Percentiles rank a stretch among this genome's conserved stretches.
These are phyloP conservation scores for Dalbergia cultrata DNA, from an alignment of 306 rosid genomes.

Conservation along the genomic window DNA sequence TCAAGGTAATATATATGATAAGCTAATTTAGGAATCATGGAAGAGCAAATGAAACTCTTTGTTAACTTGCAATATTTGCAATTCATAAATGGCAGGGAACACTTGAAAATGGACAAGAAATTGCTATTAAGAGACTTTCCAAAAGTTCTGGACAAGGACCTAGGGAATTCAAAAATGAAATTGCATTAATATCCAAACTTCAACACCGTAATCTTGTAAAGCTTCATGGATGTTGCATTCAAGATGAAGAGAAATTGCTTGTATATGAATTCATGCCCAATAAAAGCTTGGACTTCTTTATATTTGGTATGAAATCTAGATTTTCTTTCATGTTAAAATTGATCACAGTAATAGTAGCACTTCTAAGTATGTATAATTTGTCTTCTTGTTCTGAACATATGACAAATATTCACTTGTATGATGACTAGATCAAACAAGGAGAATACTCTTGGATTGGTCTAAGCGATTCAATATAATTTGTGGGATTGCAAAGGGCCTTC, in stretches of 20 bases:
- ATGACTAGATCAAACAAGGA: constrained; percentile 40
- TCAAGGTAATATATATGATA: constrained; percentile 34
- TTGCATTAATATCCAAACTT: constrained; percentile 47
- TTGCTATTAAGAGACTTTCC: constrained; percentile 60
- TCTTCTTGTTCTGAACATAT: background rate
- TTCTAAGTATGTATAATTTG: background rate
- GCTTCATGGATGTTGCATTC: constrained; percentile 51
- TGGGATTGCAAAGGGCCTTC: constrained; percentile 59
- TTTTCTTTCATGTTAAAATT: background rate
- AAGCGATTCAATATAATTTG: constrained; percentile 54
- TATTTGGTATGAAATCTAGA: constrained; percentile 44
- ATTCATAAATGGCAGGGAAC: constrained; percentile 38
- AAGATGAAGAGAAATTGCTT: constrained; percentile 48
- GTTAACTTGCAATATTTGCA: background rate
- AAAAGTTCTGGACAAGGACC: constrained; percentile 43
- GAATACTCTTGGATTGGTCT: constrained; percentile 50
- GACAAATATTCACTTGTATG: background rate
- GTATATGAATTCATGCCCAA: constrained; percentile 52
- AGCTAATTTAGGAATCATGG: background rate
- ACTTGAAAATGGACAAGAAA: constrained; percentile 46
- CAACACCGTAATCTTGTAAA: constrained; percentile 57
- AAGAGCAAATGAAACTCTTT: background rate
- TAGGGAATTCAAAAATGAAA: constrained; percentile 50
- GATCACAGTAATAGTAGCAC: background rate
- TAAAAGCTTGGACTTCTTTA: constrained; percentile 47